Conservation (phyloP, 306 rosid genomes). For the Dalbergia oliveri region DNA sequence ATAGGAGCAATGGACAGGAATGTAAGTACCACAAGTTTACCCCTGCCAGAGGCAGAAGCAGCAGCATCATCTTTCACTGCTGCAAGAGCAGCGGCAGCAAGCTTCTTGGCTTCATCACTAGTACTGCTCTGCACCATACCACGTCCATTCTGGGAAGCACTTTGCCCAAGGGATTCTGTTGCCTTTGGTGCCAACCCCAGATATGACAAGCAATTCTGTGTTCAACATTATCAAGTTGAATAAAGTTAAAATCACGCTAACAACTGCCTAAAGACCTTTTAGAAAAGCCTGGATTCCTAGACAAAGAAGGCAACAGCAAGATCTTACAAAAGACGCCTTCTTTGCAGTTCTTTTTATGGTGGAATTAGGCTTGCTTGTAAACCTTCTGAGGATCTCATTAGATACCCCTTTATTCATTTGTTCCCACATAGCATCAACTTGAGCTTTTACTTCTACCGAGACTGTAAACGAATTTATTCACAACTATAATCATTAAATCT, state of each 20-base stretch:
- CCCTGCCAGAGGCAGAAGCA: slow-evolving; percentile 64
- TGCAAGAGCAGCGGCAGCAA: slow-evolving; percentile 92
- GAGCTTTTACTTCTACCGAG: slow-evolving; percentile 70
- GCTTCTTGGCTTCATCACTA: slow-evolving; percentile 70
- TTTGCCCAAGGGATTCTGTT: slow-evolving; percentile 51
- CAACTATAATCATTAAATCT: slow-evolving; percentile 26
- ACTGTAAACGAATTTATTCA: slow-evolving; percentile 38
- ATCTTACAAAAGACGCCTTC: slow-evolving; percentile 78
- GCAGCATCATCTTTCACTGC: slow-evolving; percentile 62
- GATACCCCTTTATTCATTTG: slow-evolving; percentile 93
- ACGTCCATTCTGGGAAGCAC: slow-evolving; percentile 51
- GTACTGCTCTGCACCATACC: slow-evolving; percentile 50
- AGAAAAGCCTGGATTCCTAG: not conserved
- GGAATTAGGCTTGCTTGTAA: slow-evolving; percentile 61
- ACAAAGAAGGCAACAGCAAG: slow-evolving; percentile 28
- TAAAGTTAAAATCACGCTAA: slow-evolving; percentile 43
- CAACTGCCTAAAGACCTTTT: not conserved
- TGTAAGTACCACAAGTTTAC: slow-evolving; percentile 79
- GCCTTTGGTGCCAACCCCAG: slow-evolving; percentile 80
- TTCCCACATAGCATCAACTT: slow-evolving; percentile 92
- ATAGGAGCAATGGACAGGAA: slow-evolving; percentile 10
- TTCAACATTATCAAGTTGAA: slow-evolving; percentile 38
- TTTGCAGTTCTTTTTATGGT: slow-evolving; percentile 56
- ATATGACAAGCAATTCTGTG: slow-evolving; percentile 80
- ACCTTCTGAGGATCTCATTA: slow-evolving; percentile 54